phyloP scores from a whole-genome alignment of 257 asterid species.

The Solanum boliviense region DNA sequence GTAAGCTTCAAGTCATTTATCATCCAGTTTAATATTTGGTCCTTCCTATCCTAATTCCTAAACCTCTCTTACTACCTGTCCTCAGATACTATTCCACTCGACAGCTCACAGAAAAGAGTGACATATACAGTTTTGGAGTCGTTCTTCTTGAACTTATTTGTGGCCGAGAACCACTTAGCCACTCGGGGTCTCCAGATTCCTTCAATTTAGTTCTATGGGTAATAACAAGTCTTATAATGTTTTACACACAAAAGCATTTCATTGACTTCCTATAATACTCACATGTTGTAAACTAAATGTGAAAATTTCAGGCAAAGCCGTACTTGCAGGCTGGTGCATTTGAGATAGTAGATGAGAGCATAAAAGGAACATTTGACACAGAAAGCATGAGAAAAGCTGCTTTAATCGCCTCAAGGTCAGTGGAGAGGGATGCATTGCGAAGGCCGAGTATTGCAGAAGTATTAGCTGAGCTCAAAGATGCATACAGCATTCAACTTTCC shows the following conservation, averaged over 20 bases:
- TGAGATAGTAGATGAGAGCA: constrained; percentile 81
- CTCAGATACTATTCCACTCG: constrained; percentile 78
- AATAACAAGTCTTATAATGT: neutral
- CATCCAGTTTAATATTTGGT: neutral
- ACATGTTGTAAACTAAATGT: neutral
- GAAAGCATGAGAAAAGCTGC: constrained; percentile 87
- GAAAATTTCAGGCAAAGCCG: constrained; percentile 76
- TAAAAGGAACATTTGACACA: constrained; percentile 58
- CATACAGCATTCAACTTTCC: constrained; percentile 68
- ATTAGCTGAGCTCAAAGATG: constrained; percentile 67
- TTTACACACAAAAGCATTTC: neutral
- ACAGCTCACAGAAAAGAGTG: constrained; percentile 89
- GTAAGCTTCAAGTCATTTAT: constrained; percentile 16
- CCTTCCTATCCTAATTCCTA: neutral
- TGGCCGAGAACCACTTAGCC: constrained; percentile 86
- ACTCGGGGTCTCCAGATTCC: constrained; percentile 86
- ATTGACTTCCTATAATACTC: neutral
- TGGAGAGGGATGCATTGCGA: constrained; percentile 71
- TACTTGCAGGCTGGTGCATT: constrained; percentile 90
- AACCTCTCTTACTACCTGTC: neutral
- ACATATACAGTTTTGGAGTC: constrained; percentile 86
- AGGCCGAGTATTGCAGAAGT: constrained; percentile 72
- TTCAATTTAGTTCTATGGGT: constrained; percentile 89
- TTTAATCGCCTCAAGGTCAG: constrained; percentile 74
- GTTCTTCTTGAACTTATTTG: constrained; percentile 92